Percentiles rank a stretch among this genome's conserved stretches.
These are phyloP conservation scores for Acanthamoeba sp. DNA, from an alignment of 208 protist species.

Conservation along the genomic window DNA sequence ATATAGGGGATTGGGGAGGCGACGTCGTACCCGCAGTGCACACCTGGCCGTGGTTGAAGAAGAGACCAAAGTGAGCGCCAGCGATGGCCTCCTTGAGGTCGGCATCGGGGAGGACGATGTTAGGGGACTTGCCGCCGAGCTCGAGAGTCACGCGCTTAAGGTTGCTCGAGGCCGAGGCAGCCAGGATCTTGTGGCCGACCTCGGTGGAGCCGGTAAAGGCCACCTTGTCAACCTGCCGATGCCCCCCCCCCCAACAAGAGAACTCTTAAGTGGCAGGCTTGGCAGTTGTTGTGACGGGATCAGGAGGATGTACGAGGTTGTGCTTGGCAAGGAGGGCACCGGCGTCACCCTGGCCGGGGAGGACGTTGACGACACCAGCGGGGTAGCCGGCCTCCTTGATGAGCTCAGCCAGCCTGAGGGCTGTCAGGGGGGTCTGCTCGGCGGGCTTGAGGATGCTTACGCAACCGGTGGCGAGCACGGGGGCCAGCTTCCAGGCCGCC, in stretches of 20 bases:
- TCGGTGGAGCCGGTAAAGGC: conserved; percentile 93
- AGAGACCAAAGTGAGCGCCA: conserved; percentile 82
- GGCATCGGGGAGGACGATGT: conserved; percentile 92
- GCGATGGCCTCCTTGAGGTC: conserved; percentile 90
- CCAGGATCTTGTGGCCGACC: conserved; percentile 89
- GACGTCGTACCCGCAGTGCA: conserved; percentile 35
- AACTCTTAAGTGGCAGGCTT: no score
- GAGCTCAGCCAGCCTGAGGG: conserved; percentile 91
- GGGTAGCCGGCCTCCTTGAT: conserved; percentile 92
- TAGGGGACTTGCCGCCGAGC: conserved; percentile 94
- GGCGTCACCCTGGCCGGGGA: conserved; percentile 91
- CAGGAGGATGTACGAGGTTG: conserved; percentile 74
- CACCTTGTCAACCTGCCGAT: conserved; percentile 92
- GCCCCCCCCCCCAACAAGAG: not conserved
- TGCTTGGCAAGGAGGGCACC: conserved; percentile 85
- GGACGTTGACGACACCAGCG: conserved; percentile 92
- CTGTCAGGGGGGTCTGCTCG: conserved; percentile 93
- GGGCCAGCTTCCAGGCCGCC: conserved; percentile 92
- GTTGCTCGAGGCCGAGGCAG: conserved; percentile 74
- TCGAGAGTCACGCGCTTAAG: conserved; percentile 90
- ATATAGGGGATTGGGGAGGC: not conserved
- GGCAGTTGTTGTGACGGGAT: not conserved
- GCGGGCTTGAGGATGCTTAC: conserved; percentile 93
- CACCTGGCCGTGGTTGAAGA: conserved; percentile 74
- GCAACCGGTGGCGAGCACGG: conserved; percentile 92